Percentiles rank a stretch among this genome's conserved stretches.
Evolutionary conservation across 139 green algal genomes (phyloP).

Genomic region (Volvox africanus): DNA sequence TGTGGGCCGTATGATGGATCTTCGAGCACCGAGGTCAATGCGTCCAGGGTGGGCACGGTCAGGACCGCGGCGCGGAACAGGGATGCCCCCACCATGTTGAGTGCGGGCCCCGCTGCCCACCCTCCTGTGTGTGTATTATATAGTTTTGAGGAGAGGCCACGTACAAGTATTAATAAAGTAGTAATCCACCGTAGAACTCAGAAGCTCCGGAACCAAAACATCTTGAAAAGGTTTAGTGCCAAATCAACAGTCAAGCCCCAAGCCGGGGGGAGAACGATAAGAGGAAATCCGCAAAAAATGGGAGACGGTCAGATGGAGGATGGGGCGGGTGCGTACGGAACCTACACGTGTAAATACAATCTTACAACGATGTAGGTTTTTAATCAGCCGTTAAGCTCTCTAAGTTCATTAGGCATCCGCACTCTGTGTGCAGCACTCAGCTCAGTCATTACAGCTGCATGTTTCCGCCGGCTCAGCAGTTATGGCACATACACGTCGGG

Average conservation of each 20-base stretch:
- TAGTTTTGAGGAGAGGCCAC: too few species aligned
- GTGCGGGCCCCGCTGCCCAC: conserved; percentile 38
- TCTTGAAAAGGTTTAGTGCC: too few species aligned
- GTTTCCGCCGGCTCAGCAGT: too few species aligned
- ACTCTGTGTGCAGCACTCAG: background rate
- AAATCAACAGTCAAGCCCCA: too few species aligned
- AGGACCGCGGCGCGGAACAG: conserved; percentile 42
- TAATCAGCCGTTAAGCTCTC: background rate
- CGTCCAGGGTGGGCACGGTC: conserved; percentile 30
- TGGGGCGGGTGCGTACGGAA: too few species aligned
- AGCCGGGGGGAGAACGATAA: too few species aligned
- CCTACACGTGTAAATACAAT: background rate
- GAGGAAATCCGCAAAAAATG: too few species aligned
- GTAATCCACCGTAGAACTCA: too few species aligned
- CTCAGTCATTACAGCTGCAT: background rate
- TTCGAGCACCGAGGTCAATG: background rate
- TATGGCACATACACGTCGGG: background rate
- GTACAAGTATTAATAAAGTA: too few species aligned
- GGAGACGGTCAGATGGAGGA: too few species aligned
- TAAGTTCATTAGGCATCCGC: background rate
- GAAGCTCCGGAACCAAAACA: too few species aligned
- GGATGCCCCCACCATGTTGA: background rate
- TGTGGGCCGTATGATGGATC: conserved; percentile 18
- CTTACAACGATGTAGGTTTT: background rate
- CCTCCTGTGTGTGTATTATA: conserved; percentile 26